These are phyloP conservation scores for Pyrenophora graminea DNA, from an alignment of 2,329 filamentous ascomycete genomes.

Conservation along the genomic window DNA sequence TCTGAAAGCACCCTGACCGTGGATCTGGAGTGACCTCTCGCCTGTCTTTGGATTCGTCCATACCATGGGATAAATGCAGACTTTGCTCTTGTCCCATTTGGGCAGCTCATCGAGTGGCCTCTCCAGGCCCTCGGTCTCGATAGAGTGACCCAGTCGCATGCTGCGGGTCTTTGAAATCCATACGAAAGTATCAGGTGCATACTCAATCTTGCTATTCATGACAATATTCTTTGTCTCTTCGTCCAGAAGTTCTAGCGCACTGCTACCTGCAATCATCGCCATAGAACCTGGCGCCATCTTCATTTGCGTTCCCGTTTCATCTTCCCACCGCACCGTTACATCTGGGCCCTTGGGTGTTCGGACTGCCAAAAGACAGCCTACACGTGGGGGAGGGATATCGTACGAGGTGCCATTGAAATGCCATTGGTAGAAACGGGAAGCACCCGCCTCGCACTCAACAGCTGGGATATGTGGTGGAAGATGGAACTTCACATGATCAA, in stretches of 20 bases:
- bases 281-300: background rate
- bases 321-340: conserved; percentile 1
- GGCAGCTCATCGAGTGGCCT: conserved; percentile 13
- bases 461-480: conserved; percentile 12
- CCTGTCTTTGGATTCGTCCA: conserved; percentile 17
- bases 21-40: conserved; percentile 15
- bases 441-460: conserved; percentile 15
- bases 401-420: background rate
- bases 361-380: background rate
- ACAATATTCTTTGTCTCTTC: background rate
- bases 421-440: background rate
- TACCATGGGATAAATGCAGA: conserved; percentile 17
- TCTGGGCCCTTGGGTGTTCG: background rate
- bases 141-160: conserved; percentile 9
- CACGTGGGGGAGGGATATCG: background rate
- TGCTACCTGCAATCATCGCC: background rate
- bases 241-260: background rate
- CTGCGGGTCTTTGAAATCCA: conserved; percentile 18
- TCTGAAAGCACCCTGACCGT: conserved; percentile 5
- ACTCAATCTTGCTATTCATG: conserved; percentile 47
- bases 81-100: conserved; percentile 10
- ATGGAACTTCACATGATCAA: conserved; percentile 18
- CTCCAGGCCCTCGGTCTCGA: conserved; percentile 14
- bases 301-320: background rate
- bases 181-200: conserved; percentile 52